Conservation (phyloP, 169 alveolate species). For the Cryptosporidium xiaoi region DNA sequence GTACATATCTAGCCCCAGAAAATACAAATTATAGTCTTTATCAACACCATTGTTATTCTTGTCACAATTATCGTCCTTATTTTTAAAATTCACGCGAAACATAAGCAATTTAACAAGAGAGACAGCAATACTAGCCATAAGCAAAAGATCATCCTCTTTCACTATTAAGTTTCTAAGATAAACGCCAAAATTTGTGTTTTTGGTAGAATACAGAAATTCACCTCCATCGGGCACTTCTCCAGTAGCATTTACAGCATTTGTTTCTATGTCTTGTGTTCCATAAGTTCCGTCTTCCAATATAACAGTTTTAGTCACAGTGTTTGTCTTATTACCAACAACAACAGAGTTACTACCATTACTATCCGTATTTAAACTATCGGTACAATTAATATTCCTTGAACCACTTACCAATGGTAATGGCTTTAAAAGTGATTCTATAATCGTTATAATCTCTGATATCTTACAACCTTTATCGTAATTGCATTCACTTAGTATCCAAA, state of each 20-base stretch:
- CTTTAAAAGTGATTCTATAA: constrained; percentile 2
- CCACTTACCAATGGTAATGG: constrained; percentile 30
- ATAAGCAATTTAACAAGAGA: constrained; percentile 32
- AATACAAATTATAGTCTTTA: too few species aligned
- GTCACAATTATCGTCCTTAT: not conserved
- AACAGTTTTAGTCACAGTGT: constrained; percentile 85
- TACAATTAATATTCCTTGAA: not conserved
- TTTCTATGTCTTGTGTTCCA: constrained; percentile 89
- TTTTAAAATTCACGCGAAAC: not conserved
- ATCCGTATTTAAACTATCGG: not conserved
- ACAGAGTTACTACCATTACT: not conserved
- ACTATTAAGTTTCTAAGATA: constrained; percentile 35
- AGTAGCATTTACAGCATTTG: not conserved
- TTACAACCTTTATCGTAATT: constrained; percentile 1
- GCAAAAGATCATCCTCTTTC: constrained; percentile 38
- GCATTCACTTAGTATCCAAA: constrained; percentile 72
- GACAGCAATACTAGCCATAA: constrained; percentile 59
- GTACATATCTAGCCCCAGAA: constrained; percentile 5
- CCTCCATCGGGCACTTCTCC: not conserved
- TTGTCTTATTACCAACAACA: not conserved
- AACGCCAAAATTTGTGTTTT: not conserved
- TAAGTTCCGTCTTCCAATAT: constrained; percentile 96
- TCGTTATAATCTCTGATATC: constrained; percentile 7
- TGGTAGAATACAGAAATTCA: too few species aligned
- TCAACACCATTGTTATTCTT: too few species aligned